Evolutionary conservation across 768 basidiomycete genomes (phyloP), one percentile per base, ranked within the genome.

Genomic region (Naematelia encephala): DNA sequence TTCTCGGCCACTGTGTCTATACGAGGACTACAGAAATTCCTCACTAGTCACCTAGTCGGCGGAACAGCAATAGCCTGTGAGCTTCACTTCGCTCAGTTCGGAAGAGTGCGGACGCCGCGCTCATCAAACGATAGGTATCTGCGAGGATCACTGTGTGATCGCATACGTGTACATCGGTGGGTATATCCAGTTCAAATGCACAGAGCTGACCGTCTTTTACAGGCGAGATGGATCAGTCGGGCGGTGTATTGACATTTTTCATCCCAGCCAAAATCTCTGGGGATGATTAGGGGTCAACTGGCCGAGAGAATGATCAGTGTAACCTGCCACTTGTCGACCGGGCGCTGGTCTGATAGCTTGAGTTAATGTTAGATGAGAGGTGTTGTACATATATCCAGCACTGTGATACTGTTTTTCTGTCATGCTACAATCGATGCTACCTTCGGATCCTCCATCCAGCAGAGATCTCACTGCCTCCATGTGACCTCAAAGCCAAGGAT

Each of bases 81-180:
- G 72, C 48, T 51, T 2, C 28, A 16, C 12, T 47, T 28, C n/a
- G 28, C 13, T 43, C 4, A 25, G 21, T 5, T 30, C 34, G 51
- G 3, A 26, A 21, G 28, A n/a, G n/a, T n/a, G n/a, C n/a, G n/a
- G n/a, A n/a, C n/a, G n/a, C n/a, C n/a, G 47, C 49, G 4, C 59
- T 45, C n/a, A 58, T 16, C 34, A 16, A 28, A 22, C 3, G 0
- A 34, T 48, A 77, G 75, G 75, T 60, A 67, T 77, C 39, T 77
- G 74, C 46, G 66, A 72, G 56, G 60, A 65, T 22, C 73, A 74
- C 51, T 75, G 76, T 53, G 29, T 77, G 51, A 77, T 77, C 21
- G 74, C 72, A 4, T 77, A 77, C 55, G 69, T 77, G 8, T 77
- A 77, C 46, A 77, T 77, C 44, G 76, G 75, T 75, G 19, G 56